Base-by-base conservation (phyloP, 441 rosid species). In the Adansonia madagascariensis region DNA sequence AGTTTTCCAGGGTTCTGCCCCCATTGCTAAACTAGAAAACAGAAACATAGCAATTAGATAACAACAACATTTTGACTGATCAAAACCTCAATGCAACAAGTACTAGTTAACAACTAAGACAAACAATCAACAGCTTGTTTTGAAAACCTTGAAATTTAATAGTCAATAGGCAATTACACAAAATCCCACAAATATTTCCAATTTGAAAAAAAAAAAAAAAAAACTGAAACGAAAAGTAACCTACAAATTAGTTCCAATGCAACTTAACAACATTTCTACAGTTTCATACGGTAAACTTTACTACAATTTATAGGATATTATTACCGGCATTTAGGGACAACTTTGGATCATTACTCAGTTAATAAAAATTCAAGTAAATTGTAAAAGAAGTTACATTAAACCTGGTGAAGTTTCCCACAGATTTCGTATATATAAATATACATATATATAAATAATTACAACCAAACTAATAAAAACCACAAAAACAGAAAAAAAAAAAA, bases 11-110 rank as follows among this genome's bases (percentile, higher is more conserved):
- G 56, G 78, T 77, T 85, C 82, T 66, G 67, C 62, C 75, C 80
- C 81, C 90, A 85, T 88, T 57, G 71, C 27, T 47, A 71, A 20
- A 74, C 79, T 69, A 1, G 44, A 44, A 31, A 61, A 18, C 52
- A 72, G 9, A n/a, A 74, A 22, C 27, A 6, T 1, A 59, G 17
- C 11, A 50, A 49, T 43, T 22, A 4, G 8, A 73, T 18, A 73
- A 4, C 50, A 44, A 60, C 12, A 11, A 72, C 17, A 72, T 49
- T 22, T 17, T 11, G 18, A 55, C 31, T 39, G 55, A 39, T 55
- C 39, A 53, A 55, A 55, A 43, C 6, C 59, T 50, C 67, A 18
- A 60, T 49, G 56, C 27, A 10, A 55, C 62, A 76, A 67, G 8
- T 65, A 67, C 17, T 65, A 64, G 69, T 65, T 8, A 20, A 73